Evolutionary conservation across 768 basidiomycete species (phyloP).

Genomic region (Naganishia kalamii): DNA sequence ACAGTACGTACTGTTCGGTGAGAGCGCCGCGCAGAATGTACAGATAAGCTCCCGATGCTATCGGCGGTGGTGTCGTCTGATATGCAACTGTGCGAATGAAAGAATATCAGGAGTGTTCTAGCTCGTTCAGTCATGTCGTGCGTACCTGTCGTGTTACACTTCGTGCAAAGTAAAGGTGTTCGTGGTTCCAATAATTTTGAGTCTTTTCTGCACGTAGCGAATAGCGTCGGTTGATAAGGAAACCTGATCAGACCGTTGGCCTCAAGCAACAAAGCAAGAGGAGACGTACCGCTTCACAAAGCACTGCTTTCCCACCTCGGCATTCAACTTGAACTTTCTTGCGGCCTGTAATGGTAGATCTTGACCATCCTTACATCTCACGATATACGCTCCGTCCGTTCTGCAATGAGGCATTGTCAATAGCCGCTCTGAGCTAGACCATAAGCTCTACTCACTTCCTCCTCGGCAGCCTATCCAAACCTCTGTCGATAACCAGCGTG

Average conservation of each 20-base stretch:
- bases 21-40: conserved; percentile 76
- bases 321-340: conserved; percentile 78
- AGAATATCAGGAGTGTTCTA: neutral
- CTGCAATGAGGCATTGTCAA: conserved; percentile 40
- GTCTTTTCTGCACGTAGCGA: neutral
- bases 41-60: conserved; percentile 67
- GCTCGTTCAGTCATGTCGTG: neutral
- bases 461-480: conserved; percentile 41
- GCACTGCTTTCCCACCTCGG: conserved; percentile 60
- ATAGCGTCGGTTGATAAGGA: neutral
- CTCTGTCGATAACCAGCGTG: conserved; percentile 45
- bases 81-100: conserved; percentile 55
- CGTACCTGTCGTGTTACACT: conserved; percentile 43
- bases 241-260: neutral
- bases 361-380: conserved; percentile 64
- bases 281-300: conserved; percentile 66
- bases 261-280: conserved; percentile 8
- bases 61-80: conserved; percentile 68
- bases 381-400: conserved; percentile 72
- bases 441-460: conserved; percentile 42
- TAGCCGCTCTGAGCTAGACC: conserved; percentile 53
- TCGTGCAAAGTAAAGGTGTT: conserved; percentile 36
- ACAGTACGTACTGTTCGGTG: conserved; percentile 54
- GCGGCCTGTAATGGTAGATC: conserved; percentile 53
- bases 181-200: conserved; percentile 36